Percentiles rank a stretch among this genome's conserved stretches.
Evolutionary conservation across 2,329 filamentous ascomycete genomes (phyloP).

Genomic region (Trichophyton equinum): DNA sequence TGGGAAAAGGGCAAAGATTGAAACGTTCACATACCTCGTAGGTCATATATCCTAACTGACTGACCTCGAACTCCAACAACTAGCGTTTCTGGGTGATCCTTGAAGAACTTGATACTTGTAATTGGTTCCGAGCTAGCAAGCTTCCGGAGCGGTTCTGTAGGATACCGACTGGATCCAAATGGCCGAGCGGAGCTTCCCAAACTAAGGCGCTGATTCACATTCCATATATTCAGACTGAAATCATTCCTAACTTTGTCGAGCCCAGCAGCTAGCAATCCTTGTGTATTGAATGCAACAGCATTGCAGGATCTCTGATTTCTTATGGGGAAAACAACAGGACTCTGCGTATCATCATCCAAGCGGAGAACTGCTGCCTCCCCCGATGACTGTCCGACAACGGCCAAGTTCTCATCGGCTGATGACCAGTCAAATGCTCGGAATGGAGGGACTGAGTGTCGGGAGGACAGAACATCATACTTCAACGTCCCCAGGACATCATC

Average conservation of each 20-base stretch:
- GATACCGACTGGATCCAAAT: conserved; percentile 19
- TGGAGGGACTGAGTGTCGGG: conserved; percentile 44
- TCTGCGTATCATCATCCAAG: conserved; percentile 39
- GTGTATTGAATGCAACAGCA: conserved; percentile 47
- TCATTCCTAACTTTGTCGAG: conserved; percentile 52
- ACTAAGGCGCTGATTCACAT: conserved; percentile 40
- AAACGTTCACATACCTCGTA: conserved; percentile 39
- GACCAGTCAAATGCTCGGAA: conserved; percentile 58
- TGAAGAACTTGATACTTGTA: conserved; percentile 53
- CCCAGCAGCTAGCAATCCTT: conserved; percentile 47
- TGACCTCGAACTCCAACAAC: conserved; percentile 49
- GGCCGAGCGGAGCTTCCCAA: conserved; percentile 22
- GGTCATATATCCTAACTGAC: conserved; percentile 50
- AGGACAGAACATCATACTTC: conserved; percentile 42
- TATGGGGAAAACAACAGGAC: conserved; percentile 42
- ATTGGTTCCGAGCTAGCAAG: conserved; percentile 50
- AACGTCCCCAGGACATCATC: conserved; percentile 26
- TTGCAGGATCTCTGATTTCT: conserved; percentile 53
- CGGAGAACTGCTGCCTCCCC: conserved; percentile 49
- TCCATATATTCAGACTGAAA: conserved; percentile 53
- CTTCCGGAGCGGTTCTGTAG: conserved; percentile 43
- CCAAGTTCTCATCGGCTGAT: conserved; percentile 43
- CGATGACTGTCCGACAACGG: conserved; percentile 49
- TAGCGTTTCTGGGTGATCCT: conserved; percentile 46
- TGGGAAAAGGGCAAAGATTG: conserved; percentile 2